phyloP scores from a whole-genome alignment of 371 early-diverging fungal species.

The Actinomucor elegans region DNA sequence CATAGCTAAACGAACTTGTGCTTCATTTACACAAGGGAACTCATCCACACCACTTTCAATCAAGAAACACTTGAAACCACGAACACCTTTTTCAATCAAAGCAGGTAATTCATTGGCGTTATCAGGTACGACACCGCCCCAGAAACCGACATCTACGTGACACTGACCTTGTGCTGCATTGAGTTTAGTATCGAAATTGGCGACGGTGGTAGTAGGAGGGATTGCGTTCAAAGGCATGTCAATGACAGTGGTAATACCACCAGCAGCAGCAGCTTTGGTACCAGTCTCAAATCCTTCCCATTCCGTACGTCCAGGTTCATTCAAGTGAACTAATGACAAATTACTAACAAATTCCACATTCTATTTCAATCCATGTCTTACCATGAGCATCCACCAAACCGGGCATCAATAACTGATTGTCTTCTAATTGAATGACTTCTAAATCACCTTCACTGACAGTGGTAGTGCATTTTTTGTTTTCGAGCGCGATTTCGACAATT shows the following conservation, averaged over 20 bases:
- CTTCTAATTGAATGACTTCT: slow-evolving; percentile 29
- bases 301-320: slow-evolving; percentile 82
- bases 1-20: slow-evolving; percentile 69
- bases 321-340: slow-evolving; percentile 63
- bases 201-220: slow-evolving; percentile 78
- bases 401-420: slow-evolving; percentile 67
- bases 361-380: slow-evolving; percentile 10
- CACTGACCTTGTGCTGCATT: slow-evolving; percentile 67
- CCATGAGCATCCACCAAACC: slow-evolving; percentile 80
- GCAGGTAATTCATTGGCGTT: slow-evolving; percentile 64
- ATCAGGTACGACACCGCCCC: slow-evolving; percentile 80
- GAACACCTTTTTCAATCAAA: slow-evolving; percentile 68
- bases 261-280: slow-evolving; percentile 79
- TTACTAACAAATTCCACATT: background rate
- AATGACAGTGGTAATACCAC: slow-evolving; percentile 77
- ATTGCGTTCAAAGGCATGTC: slow-evolving; percentile 91
- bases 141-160: slow-evolving; percentile 81
- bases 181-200: slow-evolving; percentile 63
- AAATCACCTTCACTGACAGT: slow-evolving; percentile 8
- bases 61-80: slow-evolving; percentile 85
- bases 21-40: slow-evolving; percentile 78
- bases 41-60: slow-evolving; percentile 86
- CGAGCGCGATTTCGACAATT: slow-evolving; percentile 43
- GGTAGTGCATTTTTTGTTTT: slow-evolving; percentile 5
- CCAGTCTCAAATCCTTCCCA: slow-evolving; percentile 87